Evolutionary conservation across 75 land plant species (phyloP), one percentile per base, ranked within the genome.

Genomic region (Selaginella tamariscina): DNA sequence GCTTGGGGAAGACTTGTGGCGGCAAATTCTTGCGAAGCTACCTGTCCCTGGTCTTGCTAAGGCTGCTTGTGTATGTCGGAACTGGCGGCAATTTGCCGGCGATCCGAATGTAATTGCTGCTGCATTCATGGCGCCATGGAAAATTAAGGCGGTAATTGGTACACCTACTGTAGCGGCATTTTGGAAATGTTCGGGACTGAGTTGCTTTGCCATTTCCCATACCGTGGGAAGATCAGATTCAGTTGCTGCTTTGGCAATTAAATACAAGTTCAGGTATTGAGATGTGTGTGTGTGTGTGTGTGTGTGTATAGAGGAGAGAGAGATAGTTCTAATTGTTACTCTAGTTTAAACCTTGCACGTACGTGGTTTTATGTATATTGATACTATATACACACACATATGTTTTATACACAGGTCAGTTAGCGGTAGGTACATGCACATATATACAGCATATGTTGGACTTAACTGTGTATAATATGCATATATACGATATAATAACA

Each of bases 131-230:
- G 69, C 80, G 1, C 88, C 93, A 1, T 91, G 92, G 92, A 84
- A 73, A 65, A 56, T 91, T 60, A 72, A 72, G 67, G 73, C 75
- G 2, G 77, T 91, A 13, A 74, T 85, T 18, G 92, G 93, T 55
- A 72, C 56, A 27, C 93, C 93, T 22, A 69, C 71, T 66, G 82
- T 86, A 9, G 27, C 70, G 23, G 66, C 72, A 67, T 91, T 88
- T 72, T 88, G 88, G 89, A 82, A 84, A 27, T 85, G 79, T 13
- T 69, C 64, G 23, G 22, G 74, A 1, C 69, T 91, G 30, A 68
- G 72, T 1, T 75, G 77, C 31, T 88, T 91, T 71, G 97, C 93
- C 13, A 83, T 91, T 27, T 91, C 97, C 1, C 97, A 91, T 63
- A 69, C 80, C 0, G 32, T 88, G 24, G 54, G 54, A 30, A 70